Conservation (phyloP, 345 rosid genomes). For the Eutrema heterophyllum region DNA sequence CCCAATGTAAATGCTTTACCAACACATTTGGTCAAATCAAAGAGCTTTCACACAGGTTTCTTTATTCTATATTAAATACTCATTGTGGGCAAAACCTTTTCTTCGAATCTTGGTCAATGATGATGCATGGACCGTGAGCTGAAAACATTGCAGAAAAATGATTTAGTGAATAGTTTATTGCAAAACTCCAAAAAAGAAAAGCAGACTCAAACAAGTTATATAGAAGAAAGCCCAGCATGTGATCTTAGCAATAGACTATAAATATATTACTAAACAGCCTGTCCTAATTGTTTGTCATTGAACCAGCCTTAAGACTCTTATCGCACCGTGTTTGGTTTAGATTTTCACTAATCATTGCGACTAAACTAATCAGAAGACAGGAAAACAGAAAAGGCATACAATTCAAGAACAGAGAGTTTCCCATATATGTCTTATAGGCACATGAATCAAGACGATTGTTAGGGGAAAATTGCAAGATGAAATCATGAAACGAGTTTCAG, state of each 20-base stretch:
- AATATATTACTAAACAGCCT: constrained; percentile 26
- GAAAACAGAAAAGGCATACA: constrained; percentile 8
- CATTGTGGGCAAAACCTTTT: constrained; percentile 31
- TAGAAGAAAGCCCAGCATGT: constrained; percentile 55
- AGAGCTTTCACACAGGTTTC: constrained; percentile 29
- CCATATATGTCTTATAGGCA: constrained; percentile 5
- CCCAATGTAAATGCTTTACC: constrained; percentile 31
- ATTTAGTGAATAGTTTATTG: constrained; percentile 43
- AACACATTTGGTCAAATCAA: constrained; percentile 42
- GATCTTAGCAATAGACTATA: constrained; percentile 54
- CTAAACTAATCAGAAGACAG: constrained; percentile 10
- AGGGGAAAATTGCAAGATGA: neutral
- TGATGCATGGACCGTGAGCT: constrained; percentile 41
- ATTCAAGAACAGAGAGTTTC: constrained; percentile 13
- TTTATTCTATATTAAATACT: constrained; percentile 3
- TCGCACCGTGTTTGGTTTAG: neutral
- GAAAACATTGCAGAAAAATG: constrained; percentile 41
- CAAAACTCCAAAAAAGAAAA: constrained; percentile 31
- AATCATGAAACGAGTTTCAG: constrained; percentile 8
- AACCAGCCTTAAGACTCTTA: constrained; percentile 18
- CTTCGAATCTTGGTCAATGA: constrained; percentile 50
- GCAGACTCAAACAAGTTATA: constrained; percentile 39
- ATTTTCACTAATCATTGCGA: neutral
- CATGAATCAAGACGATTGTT: neutral
- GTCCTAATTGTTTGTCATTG: constrained; percentile 45